Percentiles rank a stretch among this genome's conserved stretches.
These are phyloP conservation scores for Neospora caninum DNA, from an alignment of 169 alveolate genomes.

Conservation along the genomic window DNA sequence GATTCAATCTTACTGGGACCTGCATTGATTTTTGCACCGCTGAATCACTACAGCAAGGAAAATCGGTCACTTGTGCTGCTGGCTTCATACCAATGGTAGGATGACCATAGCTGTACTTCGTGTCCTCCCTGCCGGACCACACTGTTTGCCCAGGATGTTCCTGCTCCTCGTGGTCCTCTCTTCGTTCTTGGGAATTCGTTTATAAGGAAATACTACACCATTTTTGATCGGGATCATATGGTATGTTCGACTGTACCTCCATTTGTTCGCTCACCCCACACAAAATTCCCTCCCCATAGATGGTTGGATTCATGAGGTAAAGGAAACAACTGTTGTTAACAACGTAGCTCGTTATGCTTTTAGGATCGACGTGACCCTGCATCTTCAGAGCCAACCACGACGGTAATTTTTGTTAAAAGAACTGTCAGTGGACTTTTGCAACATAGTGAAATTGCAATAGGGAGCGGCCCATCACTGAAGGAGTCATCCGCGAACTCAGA, in stretches of 20 bases:
- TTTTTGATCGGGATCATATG: slow-evolving; percentile 80
- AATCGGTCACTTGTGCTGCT: slow-evolving; percentile 65
- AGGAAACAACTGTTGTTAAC: not conserved
- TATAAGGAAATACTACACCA: slow-evolving; percentile 78
- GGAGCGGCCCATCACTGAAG: slow-evolving; percentile 62
- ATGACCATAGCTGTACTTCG: not conserved
- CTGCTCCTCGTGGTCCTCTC: slow-evolving; percentile 86
- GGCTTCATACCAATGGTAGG: slow-evolving; percentile 77
- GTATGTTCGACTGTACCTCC: not conserved
- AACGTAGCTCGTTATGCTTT: not conserved
- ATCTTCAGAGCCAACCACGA: slow-evolving; percentile 65
- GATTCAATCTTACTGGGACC: not conserved
- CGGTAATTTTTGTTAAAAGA: slow-evolving; percentile 24
- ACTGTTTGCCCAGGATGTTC: slow-evolving; percentile 75
- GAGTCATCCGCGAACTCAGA: not conserved
- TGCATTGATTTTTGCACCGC: not conserved
- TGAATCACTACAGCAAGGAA: slow-evolving; percentile 49
- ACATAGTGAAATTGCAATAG: slow-evolving; percentile 5
- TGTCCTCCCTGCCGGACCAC: not conserved
- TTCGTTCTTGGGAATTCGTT: slow-evolving; percentile 86
- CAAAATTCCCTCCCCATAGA: slow-evolving; percentile 10
- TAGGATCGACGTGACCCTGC: not conserved
- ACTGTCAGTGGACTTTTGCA: not conserved
- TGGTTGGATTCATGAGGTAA: slow-evolving; percentile 71
- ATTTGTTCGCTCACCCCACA: not conserved